Evolutionary conservation across 1,139 yeast genomes (phyloP).

Genomic region (Nadsonia starkeyi-henricii): DNA sequence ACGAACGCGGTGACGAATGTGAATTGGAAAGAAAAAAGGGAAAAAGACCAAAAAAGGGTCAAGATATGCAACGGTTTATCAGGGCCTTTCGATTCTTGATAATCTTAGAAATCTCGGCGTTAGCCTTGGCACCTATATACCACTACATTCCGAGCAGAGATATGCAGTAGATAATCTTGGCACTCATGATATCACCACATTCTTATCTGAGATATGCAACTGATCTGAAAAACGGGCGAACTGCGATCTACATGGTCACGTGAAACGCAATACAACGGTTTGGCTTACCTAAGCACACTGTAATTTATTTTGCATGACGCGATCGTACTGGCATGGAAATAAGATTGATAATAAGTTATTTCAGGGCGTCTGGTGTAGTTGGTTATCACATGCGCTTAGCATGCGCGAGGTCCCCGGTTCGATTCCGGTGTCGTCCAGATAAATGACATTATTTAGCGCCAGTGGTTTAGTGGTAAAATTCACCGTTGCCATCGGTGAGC

Average conservation of each 20-base stretch:
- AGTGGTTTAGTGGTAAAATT: background rate
- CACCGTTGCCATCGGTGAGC: conserved; percentile 1
- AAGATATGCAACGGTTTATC: too few species aligned
- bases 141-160: background rate
- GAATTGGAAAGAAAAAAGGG: too few species aligned
- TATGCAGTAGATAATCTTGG: background rate
- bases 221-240: background rate
- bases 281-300: too few species aligned
- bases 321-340: background rate
- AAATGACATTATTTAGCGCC: background rate
- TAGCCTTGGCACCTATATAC: too few species aligned
- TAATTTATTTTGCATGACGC: background rate
- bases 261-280: background rate
- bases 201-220: background rate
- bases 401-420: conserved; percentile 1
- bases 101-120: too few species aligned
- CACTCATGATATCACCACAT: background rate
- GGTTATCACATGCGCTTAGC: conserved; percentile 1
- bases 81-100: too few species aligned
- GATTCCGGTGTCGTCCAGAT: background rate
- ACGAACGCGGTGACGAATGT: too few species aligned
- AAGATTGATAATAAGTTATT: background rate
- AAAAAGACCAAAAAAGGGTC: too few species aligned
- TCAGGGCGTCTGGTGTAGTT: background rate
- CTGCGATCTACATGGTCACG: background rate